Evolutionary conservation across 2,329 filamentous ascomycete genomes (phyloP), one percentile per base, ranked within the genome.

Genomic region (Verticillium albo-atrum): DNA sequence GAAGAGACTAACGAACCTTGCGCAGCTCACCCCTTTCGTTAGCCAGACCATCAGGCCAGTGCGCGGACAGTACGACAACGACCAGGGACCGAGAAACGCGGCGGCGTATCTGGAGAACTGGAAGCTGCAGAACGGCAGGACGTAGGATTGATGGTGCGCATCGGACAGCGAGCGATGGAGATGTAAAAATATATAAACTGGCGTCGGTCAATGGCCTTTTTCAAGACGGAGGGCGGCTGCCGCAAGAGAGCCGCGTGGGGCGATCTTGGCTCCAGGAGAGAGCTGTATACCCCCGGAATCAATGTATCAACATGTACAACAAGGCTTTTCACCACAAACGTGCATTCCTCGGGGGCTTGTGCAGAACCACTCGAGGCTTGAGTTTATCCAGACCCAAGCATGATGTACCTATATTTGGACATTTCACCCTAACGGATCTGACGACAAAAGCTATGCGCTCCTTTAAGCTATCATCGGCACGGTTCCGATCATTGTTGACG

Each of bases 21-120:
- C 17, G 55, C 60, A 95, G 91, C 83, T 96, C 69, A 91, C 88
- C 3, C 91, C 91, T 1, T 96, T 94, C 68, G 89, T 95, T 56
- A 85, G 86, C 60, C 78, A 79, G 55, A 82, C 82, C 62, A 78
- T 92, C 59, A 75, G 79, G 63, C 74, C 77, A 42, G 71, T 76
- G 25, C 76, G 75, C 56, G 86, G 86, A 54, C 77, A 78, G 61
- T 88, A 86, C 71, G 77, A 82, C 64, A 79, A 79, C 26, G 76
- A 80, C 34, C 68, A 68, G 64, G 87, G 87, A 17, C 84, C 86
- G 12, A 78, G 83, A 64, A 84, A 83, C 68, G 84, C 87, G n/a
- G 75, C 81, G 65, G 72, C 81, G 50, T 90, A 89, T 69, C 75
- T 90, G 54, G 76, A 82, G 63, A 79, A 81, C 67, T 90, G 88